Percentiles rank a stretch among this genome's conserved stretches.
phyloP scores from a whole-genome alignment of 139 green algal species.

The Asterochloris erici region DNA sequence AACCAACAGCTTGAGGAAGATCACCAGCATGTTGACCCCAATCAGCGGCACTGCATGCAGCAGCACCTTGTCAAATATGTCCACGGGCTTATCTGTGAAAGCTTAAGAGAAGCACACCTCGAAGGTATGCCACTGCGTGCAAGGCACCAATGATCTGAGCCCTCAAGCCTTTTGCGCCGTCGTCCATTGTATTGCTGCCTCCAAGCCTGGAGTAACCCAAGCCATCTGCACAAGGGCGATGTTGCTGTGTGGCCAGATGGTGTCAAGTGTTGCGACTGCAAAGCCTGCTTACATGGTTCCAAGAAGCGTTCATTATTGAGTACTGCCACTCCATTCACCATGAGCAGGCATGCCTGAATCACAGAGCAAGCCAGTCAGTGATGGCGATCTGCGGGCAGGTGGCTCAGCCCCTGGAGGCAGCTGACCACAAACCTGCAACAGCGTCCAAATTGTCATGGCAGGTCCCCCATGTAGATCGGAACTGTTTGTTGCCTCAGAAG shows the following conservation, averaged over 20 bases:
- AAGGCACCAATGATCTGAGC: constrained; percentile 82
- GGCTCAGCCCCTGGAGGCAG: too few relatives aligned
- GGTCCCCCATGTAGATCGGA: too few relatives aligned
- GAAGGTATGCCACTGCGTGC: constrained; percentile 77
- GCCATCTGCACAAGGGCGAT: too few relatives aligned
- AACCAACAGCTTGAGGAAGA: constrained; percentile 75
- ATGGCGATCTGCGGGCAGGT: too few relatives aligned
- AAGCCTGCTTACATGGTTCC: constrained; percentile 49
- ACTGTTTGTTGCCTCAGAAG: too few relatives aligned
- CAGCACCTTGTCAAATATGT: neutral
- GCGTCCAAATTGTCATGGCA: too few relatives aligned
- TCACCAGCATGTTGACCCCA: constrained; percentile 60
- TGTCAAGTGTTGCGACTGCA: too few relatives aligned
- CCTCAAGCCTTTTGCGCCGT: constrained; percentile 50
- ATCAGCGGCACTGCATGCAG: constrained; percentile 65
- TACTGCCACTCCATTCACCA: constrained; percentile 77
- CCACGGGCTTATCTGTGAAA: neutral
- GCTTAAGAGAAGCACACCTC: constrained; percentile 47
- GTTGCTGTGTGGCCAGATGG: too few relatives aligned
- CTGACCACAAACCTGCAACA: too few relatives aligned
- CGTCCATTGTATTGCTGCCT: constrained; percentile 15
- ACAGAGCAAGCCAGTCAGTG: too few relatives aligned
- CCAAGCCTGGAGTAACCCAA: too few relatives aligned
- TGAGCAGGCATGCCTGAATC: constrained; percentile 66
- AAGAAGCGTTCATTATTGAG: constrained; percentile 91